Evolutionary conservation across 495 filamentous ascomycete genomes (phyloP).

Genomic region (Penicillium roqueforti): DNA sequence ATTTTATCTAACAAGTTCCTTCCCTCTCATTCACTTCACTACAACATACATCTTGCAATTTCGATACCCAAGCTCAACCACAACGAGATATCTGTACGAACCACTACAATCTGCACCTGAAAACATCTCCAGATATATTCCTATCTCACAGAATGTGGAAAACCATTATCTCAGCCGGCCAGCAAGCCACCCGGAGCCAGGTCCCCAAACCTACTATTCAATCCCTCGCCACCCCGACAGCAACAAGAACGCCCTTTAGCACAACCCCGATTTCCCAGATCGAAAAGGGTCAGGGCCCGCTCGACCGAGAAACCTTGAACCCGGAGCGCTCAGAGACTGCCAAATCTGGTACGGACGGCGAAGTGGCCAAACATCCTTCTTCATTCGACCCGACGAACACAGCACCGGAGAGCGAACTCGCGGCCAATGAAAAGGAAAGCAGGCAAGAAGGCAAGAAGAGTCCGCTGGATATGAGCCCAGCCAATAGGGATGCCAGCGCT

Average conservation of each 20-base stretch:
- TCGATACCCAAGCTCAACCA: not conserved
- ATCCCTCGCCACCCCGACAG: not conserved
- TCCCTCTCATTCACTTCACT: not conserved
- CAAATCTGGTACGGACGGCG: conserved; percentile 55
- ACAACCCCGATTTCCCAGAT: conserved; percentile 18
- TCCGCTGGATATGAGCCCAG: conserved; percentile 56
- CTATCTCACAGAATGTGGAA: conserved; percentile 23
- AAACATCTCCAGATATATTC: not conserved
- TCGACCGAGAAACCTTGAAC: conserved; percentile 53
- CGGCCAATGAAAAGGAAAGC: conserved; percentile 35
- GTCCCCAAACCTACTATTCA: not conserved
- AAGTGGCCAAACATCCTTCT: conserved; percentile 43
- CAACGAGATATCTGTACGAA: not conserved
- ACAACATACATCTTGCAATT: not conserved
- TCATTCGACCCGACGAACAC: conserved; percentile 60
- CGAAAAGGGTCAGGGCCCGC: conserved; percentile 33
- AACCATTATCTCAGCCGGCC: conserved; percentile 22
- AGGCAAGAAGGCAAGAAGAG: conserved; percentile 30
- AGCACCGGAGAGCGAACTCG: conserved; percentile 50
- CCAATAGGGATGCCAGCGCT: conserved; percentile 56
- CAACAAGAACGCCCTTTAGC: conserved; percentile 11
- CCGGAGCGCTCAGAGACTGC: conserved; percentile 53
- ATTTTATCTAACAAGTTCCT: not conserved
- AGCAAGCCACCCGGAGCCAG: conserved; percentile 11
- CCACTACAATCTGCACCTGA: not conserved